These are phyloP conservation scores for Scedosporium dehoogii DNA, from an alignment of 2,329 filamentous ascomycete species.

Conservation along the genomic window DNA sequence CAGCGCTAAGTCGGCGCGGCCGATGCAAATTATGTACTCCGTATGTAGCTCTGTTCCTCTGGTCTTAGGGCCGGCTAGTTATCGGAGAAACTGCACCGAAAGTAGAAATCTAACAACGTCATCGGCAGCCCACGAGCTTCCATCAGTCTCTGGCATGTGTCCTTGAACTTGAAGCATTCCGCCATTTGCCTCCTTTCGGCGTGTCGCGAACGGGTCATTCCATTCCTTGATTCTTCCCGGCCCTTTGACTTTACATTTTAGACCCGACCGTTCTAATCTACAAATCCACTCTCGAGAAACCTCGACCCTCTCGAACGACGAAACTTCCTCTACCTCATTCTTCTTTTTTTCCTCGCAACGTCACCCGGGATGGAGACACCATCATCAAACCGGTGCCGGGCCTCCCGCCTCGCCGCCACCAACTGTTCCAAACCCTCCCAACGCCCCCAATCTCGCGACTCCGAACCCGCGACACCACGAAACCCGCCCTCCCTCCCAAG, in stretches of 20 bases:
- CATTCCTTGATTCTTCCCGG: neutral
- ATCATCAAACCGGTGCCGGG: neutral
- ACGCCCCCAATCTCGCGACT: neutral
- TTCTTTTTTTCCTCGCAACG: neutral
- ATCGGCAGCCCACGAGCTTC: neutral
- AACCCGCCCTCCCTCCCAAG: constrained; percentile 59
- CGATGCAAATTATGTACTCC: neutral
- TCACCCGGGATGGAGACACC: neutral
- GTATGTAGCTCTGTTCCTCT: neutral
- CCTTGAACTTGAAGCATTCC: neutral
- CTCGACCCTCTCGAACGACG: neutral
- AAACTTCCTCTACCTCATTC: neutral
- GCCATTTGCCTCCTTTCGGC: neutral
- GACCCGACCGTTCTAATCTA: neutral
- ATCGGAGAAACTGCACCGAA: neutral
- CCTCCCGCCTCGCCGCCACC: neutral
- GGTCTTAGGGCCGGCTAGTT: neutral
- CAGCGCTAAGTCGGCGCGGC: no score
- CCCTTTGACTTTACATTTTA: neutral
- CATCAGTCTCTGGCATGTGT: neutral
- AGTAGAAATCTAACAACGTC: neutral
- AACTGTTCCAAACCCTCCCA: neutral
- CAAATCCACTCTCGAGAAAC: neutral
- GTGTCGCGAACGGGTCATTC: neutral
- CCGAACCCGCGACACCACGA: constrained; percentile 16